Evolutionary conservation across 179 eudicot genomes (phyloP).

Genomic region (Sideroxylon spinosum): DNA sequence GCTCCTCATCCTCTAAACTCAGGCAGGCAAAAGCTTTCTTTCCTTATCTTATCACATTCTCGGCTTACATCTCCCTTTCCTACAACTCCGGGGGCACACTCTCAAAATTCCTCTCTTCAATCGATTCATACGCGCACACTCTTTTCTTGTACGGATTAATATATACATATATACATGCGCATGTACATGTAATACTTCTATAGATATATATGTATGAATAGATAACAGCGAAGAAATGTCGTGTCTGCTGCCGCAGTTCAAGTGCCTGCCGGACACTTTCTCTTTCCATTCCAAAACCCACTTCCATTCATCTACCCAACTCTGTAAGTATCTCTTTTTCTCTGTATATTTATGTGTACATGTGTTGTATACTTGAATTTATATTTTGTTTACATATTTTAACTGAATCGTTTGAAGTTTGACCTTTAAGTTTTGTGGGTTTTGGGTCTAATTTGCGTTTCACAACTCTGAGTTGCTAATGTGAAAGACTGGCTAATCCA

Average conservation of each 20-base stretch:
- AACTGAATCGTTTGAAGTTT: not conserved
- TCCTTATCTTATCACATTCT: slow-evolving; percentile 12
- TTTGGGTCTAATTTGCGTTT: too few species aligned
- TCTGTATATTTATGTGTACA: not conserved
- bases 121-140: not conserved
- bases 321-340: not conserved
- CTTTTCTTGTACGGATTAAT: not conserved
- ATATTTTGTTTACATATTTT: not conserved
- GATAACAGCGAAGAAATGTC: slow-evolving; percentile 8
- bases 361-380: not conserved
- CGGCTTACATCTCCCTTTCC: not conserved
- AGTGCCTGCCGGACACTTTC: slow-evolving; percentile 19
- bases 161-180: not conserved
- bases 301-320: not conserved
- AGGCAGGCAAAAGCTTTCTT: too few species aligned
- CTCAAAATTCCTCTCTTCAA: not conserved
- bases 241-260: slow-evolving; percentile 19
- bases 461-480: not conserved
- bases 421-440: not conserved
- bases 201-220: slow-evolving; percentile 1
- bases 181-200: not conserved
- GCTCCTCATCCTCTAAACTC: not conserved
- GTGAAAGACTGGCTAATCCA: not conserved
- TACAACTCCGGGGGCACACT: not conserved
- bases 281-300: slow-evolving; percentile 16